A percentile compares a stretch with the other conserved stretches of the same genome.
These are phyloP conservation scores for Paraleonurus japonicus DNA, from an alignment of 257 asterid genomes.

Conservation along the genomic window DNA sequence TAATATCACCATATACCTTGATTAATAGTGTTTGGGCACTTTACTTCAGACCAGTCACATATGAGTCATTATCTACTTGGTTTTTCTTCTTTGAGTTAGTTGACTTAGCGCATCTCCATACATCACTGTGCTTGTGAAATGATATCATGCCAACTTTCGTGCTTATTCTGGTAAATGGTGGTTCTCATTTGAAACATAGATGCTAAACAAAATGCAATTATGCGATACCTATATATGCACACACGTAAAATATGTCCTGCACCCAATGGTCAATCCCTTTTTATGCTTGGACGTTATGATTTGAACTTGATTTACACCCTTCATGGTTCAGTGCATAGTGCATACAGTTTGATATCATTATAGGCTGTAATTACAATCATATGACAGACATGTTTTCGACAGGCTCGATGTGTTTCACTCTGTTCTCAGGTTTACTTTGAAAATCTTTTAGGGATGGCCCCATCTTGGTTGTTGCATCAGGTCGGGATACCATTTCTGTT, in stretches of 20 bases:
- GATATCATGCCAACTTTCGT: not conserved
- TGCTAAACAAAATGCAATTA: not conserved
- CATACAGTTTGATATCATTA: constrained; percentile 4
- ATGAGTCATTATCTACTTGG: not conserved
- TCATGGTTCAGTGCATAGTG: not conserved
- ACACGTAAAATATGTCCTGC: not conserved
- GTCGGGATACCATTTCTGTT: constrained; percentile 71
- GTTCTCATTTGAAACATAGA: constrained; percentile 11
- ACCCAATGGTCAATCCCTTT: not conserved
- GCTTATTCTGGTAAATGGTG: not conserved
- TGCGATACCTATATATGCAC: not conserved
- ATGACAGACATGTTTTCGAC: not conserved
- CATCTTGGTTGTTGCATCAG: constrained; percentile 80
- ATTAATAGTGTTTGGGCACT: not conserved
- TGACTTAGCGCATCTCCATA: not conserved
- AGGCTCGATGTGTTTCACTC: not conserved
- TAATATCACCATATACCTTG: not conserved
- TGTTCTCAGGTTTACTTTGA: constrained; percentile 25
- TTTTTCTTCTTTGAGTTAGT: not conserved
- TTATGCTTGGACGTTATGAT: not conserved
- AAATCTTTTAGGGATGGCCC: constrained; percentile 73
- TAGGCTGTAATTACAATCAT: constrained; percentile 7
- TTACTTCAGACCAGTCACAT: constrained; percentile 1
- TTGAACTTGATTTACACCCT: constrained; percentile 9
- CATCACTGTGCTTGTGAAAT: not conserved